These are phyloP conservation scores for Letharia columbiana DNA, from an alignment of 495 filamentous ascomycete species.

Conservation along the genomic window DNA sequence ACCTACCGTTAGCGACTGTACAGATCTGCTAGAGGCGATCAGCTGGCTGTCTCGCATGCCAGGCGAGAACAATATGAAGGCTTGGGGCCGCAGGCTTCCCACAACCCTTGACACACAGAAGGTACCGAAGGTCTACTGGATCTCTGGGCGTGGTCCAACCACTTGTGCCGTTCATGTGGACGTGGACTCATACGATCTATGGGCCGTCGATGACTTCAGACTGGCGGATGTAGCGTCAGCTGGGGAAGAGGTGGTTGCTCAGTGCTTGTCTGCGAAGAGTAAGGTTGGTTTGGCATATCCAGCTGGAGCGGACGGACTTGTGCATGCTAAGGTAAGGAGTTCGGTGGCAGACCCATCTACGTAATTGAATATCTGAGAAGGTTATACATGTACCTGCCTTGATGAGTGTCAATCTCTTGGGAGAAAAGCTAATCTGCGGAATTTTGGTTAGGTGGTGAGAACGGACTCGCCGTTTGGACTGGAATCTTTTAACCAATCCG, in stretches of 20 bases:
- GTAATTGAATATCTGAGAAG: neutral
- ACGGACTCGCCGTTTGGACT: constrained; percentile 1
- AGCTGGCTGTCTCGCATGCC: neutral
- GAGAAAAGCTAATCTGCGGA: neutral
- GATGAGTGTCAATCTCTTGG: too few species aligned
- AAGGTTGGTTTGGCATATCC: neutral
- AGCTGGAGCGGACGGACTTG: neutral
- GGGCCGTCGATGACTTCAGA: neutral
- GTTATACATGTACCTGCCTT: neutral
- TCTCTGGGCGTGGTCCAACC: constrained; percentile 3
- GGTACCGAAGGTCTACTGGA: constrained; percentile 3
- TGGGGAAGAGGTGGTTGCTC: neutral
- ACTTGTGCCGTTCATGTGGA: constrained; percentile 7
- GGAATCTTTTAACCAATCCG: neutral
- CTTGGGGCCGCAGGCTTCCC: constrained; percentile 1
- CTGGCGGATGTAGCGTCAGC: neutral
- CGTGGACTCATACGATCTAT: neutral
- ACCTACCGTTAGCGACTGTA: neutral
- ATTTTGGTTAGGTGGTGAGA: neutral
- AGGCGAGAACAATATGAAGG: neutral
- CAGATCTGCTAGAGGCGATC: neutral
- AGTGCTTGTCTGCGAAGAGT: neutral
- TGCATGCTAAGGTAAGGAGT: neutral
- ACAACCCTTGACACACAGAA: neutral
- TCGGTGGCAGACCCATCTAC: neutral